phyloP scores from a whole-genome alignment of 1,284 basidiomycete genomes.

The Ustanciosporium gigantosporum region DNA sequence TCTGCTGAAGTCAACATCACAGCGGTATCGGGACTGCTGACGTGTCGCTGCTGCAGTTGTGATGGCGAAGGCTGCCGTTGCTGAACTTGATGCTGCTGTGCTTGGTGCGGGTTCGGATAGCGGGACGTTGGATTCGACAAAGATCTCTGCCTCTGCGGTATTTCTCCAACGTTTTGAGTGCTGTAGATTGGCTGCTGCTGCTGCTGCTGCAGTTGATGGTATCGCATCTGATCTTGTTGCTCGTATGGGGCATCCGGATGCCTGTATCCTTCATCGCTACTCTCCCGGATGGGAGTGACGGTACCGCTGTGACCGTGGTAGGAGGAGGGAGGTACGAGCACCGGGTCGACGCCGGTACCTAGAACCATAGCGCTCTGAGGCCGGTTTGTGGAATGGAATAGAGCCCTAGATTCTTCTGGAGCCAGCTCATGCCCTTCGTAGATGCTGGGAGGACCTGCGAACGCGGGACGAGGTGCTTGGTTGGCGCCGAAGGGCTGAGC shows the following conservation, averaged over 20 bases:
- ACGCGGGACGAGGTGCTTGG: slow-evolving; percentile 30
- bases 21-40: background rate
- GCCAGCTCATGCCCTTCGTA: slow-evolving; percentile 39
- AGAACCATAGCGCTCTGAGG: slow-evolving; percentile 34
- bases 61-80: background rate
- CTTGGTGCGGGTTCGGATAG: background rate
- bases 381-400: slow-evolving; percentile 43
- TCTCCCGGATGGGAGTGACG: slow-evolving; percentile 26
- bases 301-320: slow-evolving; percentile 25
- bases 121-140: slow-evolving; percentile 1
- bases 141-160: slow-evolving; percentile 1
- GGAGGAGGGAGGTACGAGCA: slow-evolving; percentile 14
- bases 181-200: background rate
- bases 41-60: background rate
- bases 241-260: background rate
- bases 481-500: slow-evolving; percentile 31
- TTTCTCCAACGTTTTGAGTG: slow-evolving; percentile 4
- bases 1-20: slow-evolving; percentile 35
- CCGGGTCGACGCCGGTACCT: slow-evolving; percentile 20
- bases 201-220: slow-evolving; percentile 3
- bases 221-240: background rate
- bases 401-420: slow-evolving; percentile 33
- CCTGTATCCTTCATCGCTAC: slow-evolving; percentile 18
- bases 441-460: slow-evolving; percentile 49
- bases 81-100: background rate